These are phyloP conservation scores for Carex littledalei DNA, from an alignment of 176 grass and related monocot genomes.

Conservation along the genomic window DNA sequence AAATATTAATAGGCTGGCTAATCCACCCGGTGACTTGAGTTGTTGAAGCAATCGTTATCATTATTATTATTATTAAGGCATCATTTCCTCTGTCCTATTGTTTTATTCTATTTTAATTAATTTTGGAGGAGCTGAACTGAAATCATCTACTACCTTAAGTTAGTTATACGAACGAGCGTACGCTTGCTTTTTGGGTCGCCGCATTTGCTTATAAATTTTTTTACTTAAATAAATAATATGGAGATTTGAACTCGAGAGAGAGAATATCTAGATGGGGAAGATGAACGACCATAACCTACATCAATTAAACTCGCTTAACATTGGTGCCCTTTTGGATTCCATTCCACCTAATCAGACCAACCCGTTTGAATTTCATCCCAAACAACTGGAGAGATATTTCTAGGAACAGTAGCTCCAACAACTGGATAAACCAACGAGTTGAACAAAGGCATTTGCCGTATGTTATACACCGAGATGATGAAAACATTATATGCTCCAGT, in stretches of 20 bases:
- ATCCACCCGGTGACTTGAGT: not conserved
- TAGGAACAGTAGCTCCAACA: conserved; percentile 4
- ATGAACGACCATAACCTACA: conserved; percentile 23
- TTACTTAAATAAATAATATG: not conserved
- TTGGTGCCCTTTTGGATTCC: conserved; percentile 18
- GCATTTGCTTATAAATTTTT: not conserved
- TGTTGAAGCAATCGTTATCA: not conserved
- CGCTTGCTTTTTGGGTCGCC: not conserved
- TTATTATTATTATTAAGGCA: not conserved
- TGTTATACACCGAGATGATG: not conserved
- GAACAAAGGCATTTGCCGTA: not conserved
- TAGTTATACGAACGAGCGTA: too few relatives aligned
- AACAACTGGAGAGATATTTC: not conserved
- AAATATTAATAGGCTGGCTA: not conserved
- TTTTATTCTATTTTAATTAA: not conserved
- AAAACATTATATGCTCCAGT: not conserved
- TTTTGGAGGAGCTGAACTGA: not conserved
- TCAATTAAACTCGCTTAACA: too few relatives aligned
- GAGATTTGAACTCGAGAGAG: not conserved
- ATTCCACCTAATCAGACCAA: conserved; percentile 24
- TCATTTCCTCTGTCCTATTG: not conserved
- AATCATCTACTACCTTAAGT: too few relatives aligned
- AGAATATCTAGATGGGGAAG: not conserved
- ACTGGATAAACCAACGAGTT: not conserved
- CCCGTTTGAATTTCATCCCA: not conserved